Evolutionary conservation across 768 basidiomycete species (phyloP).

Genomic region (Pluteus cervinus): DNA sequence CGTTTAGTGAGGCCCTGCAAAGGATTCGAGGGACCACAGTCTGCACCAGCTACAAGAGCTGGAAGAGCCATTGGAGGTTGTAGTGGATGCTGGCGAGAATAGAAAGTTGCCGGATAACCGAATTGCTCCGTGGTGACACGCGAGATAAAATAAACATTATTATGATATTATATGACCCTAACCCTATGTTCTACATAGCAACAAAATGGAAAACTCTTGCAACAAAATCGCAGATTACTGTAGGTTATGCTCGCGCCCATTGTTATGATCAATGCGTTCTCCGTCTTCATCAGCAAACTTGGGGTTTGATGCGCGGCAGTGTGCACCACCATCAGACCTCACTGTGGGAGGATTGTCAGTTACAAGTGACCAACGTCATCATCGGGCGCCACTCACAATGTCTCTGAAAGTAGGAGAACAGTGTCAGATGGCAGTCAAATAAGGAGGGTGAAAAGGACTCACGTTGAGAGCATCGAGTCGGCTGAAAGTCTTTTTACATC

Average conservation of each 20-base stretch:
- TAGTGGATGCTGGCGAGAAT: not conserved
- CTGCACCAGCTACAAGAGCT: constrained; percentile 68
- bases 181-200: too few relatives aligned
- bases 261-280: constrained; percentile 13
- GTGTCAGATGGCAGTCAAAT: constrained; percentile 4
- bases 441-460: constrained; percentile 29
- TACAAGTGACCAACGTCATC: constrained; percentile 10
- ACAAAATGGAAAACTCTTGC: too few relatives aligned
- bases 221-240: too few relatives aligned
- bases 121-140: not conserved
- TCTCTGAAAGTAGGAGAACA: constrained; percentile 41
- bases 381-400: constrained; percentile 64
- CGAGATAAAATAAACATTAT: not conserved
- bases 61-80: constrained; percentile 63
- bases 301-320: constrained; percentile 51
- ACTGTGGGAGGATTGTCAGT: constrained; percentile 38
- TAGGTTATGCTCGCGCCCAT: not conserved
- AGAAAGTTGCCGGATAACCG: not conserved
- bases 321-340: constrained; percentile 79
- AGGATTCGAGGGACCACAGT: constrained; percentile 84
- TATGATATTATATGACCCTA: constrained; percentile 6
- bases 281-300: constrained; percentile 27
- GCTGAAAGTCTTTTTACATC: constrained; percentile 94
- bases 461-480: constrained; percentile 92
- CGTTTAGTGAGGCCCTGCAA: constrained; percentile 74